Conservation (phyloP, 129 eudicot genomes). For the Escallonia rubra region DNA sequence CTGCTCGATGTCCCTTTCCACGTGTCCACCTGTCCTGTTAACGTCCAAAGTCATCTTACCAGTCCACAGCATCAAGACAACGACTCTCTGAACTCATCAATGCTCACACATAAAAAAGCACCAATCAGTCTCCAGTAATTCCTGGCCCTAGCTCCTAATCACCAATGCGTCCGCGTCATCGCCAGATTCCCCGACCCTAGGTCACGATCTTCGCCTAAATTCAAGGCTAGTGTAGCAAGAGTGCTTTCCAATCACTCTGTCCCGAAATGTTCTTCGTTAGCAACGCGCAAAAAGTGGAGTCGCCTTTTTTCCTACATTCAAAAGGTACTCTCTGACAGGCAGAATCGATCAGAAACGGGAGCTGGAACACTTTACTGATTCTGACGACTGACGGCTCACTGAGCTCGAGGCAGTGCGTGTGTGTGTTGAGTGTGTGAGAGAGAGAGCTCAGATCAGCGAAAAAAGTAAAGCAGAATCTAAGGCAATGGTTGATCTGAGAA, state of each 20-base stretch:
- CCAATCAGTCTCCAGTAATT: too few relatives aligned
- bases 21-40: conserved; percentile 49
- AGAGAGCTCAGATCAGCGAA: conserved; percentile 4
- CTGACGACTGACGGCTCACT: neutral
- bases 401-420: conserved; percentile 1
- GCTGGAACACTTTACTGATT: conserved; percentile 6
- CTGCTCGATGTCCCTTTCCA: conserved; percentile 87
- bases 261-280: neutral
- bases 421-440: neutral
- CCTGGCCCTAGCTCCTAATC: conserved; percentile 18
- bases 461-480: conserved; percentile 2
- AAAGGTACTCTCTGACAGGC: neutral
- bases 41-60: conserved; percentile 67
- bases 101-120: too few relatives aligned
- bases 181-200: conserved; percentile 10
- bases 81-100: conserved; percentile 4
- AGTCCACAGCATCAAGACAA: conserved; percentile 35
- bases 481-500: conserved; percentile 6
- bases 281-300: neutral
- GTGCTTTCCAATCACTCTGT: neutral
- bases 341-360: neutral
- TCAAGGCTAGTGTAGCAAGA: neutral
- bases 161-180: conserved; percentile 17
- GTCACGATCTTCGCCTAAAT: neutral
- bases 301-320: neutral